Base-by-base conservation (phyloP, 2,329 filamentous ascomycete genomes). In the Arthroderma sp. region DNA sequence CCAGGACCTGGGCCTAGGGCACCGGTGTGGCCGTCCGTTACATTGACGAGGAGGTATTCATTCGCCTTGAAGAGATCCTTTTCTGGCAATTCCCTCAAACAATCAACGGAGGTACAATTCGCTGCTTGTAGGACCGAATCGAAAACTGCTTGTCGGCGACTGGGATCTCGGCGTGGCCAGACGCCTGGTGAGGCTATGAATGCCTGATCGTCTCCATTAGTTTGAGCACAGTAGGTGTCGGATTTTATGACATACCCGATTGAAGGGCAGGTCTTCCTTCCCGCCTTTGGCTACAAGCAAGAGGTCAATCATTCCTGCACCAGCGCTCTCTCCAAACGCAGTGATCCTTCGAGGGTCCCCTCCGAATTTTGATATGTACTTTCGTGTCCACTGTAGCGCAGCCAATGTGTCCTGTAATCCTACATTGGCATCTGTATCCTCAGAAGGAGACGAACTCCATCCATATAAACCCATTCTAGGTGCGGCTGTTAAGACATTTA, bases 321-420 rank as follows among this genome's bases (percentile, higher is more conserved):
- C 79, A 31, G 79, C 78, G 25, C 74, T 77, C 63, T 79, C 70
- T 4, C 78, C 78, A 17, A 79, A 71, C 5, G 79, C 70, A 0
- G 78, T 81, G 38, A 81, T 74, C 13, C 71, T 70, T 2, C 70
- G 65, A 2, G 73, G 67, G 63, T 82, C 76, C 11, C 80, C 80
- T 8, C 81, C 80, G 61, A 83, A 83, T 9, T 74, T 66, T 61
- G 76, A 68, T 56, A 82, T 81, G 59, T 81, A 70, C 41, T 75
- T 65, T 56, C 79, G 74, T 2, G 83, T 73, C 81, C 81, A 84
- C 62, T 81, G 70, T 6, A 84, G 68, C 23, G 79, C 79, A 17
- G 81, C 69, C 11, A 77, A 72, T 63, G 83, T 80, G 59, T 82
- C 79, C 55, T 75, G 70, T 0, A 81, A 67, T 1, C 73, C 79